A percentile compares a stretch with the other conserved stretches of the same genome.
phyloP scores from a whole-genome alignment of 768 basidiomycete species.

The Suillus paluster region DNA sequence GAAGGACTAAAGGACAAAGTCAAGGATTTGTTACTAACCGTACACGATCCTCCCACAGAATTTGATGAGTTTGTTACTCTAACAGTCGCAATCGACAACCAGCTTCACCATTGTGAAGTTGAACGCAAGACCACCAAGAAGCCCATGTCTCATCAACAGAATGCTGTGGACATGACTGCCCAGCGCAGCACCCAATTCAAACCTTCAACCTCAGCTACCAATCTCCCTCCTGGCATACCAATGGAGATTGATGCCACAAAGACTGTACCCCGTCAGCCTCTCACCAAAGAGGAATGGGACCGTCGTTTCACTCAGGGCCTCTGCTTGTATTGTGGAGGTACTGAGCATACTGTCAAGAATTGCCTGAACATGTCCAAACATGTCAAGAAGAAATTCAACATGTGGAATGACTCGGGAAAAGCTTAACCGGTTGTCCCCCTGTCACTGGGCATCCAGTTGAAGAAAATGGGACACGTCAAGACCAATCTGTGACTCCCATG shows the following conservation, averaged over 20 bases:
- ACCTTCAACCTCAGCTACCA: not conserved
- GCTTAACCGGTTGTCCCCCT: too few relatives aligned
- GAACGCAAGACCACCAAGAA: conserved; percentile 17
- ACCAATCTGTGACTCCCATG: too few relatives aligned
- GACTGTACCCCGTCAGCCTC: conserved; percentile 21
- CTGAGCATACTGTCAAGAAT: conserved; percentile 30
- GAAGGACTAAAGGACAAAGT: conserved; percentile 32
- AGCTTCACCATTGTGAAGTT: conserved; percentile 22
- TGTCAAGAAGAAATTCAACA: conserved; percentile 14
- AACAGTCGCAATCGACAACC: conserved; percentile 31
- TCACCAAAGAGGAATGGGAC: conserved; percentile 33
- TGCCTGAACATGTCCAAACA: conserved; percentile 31
- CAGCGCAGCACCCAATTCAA: not conserved
- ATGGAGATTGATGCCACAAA: conserved; percentile 37
- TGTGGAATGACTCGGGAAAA: too few relatives aligned
- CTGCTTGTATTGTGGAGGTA: conserved; percentile 42
- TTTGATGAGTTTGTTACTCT: conserved; percentile 24
- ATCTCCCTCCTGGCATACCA: conserved; percentile 20
- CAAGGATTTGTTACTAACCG: conserved; percentile 20
- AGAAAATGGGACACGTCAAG: too few relatives aligned
- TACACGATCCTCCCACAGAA: conserved; percentile 18
- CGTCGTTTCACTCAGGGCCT: conserved; percentile 29
- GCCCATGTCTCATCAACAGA: not conserved
- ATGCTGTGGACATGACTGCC: not conserved
- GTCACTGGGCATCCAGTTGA: too few relatives aligned